Evolutionary conservation across 768 basidiomycete species (phyloP).

Genomic region (Royoungia palumana): DNA sequence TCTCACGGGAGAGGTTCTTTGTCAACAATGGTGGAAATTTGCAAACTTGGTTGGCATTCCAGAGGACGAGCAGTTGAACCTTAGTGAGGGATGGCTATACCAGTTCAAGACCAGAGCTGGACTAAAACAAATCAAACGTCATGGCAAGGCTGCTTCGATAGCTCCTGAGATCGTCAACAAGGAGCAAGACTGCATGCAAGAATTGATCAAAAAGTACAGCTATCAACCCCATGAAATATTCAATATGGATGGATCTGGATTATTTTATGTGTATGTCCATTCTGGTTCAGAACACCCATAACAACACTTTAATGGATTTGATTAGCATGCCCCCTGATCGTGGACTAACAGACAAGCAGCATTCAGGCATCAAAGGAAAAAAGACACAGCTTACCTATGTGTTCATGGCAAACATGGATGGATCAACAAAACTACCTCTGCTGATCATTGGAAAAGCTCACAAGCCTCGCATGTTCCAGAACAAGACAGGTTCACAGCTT

Average conservation of each 20-base stretch:
- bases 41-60: background rate
- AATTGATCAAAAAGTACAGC: slow-evolving; percentile 24
- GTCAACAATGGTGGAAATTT: slow-evolving; percentile 32
- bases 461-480: background rate
- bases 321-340: background rate
- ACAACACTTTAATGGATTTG: too few species aligned
- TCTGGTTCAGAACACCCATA: background rate
- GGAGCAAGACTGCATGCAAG: slow-evolving; percentile 25
- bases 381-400: slow-evolving; percentile 1
- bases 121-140: background rate
- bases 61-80: background rate
- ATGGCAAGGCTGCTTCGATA: slow-evolving; percentile 37
- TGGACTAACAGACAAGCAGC: background rate
- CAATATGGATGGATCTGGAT: slow-evolving; percentile 37
- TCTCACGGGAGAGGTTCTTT: too few species aligned
- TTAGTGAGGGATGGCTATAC: background rate
- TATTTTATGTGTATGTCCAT: slow-evolving; percentile 32
- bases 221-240: slow-evolving; percentile 32
- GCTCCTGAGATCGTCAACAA: slow-evolving; percentile 19
- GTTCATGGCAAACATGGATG: background rate
- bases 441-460: slow-evolving; percentile 9
- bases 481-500: slow-evolving; percentile 1
- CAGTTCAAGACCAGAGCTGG: background rate
- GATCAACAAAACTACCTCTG: background rate
- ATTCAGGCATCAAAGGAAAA: background rate